These are phyloP conservation scores for Microcos paniculata DNA, from an alignment of 345 rosid species.

Conservation along the genomic window DNA sequence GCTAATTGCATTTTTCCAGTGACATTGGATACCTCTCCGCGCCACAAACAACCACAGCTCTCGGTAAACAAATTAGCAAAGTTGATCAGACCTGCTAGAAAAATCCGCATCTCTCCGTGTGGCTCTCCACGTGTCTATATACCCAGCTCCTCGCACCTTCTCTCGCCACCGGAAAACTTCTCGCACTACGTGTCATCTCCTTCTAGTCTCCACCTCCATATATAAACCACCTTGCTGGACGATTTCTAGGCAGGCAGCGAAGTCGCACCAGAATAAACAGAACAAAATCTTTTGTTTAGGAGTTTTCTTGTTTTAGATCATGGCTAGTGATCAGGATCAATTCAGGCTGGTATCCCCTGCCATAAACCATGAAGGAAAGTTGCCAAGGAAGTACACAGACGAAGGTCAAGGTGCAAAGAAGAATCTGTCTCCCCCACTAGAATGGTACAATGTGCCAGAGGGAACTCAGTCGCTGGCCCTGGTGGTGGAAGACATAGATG, in stretches of 20 bases:
- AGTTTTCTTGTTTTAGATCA: not conserved
- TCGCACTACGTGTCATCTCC: slow-evolving; percentile 18
- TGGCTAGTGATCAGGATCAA: slow-evolving; percentile 18
- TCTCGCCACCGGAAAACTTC: slow-evolving; percentile 27
- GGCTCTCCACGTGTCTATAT: not conserved
- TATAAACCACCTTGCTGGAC: not conserved
- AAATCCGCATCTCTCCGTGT: slow-evolving; percentile 18
- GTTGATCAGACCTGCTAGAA: not conserved
- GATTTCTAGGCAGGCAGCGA: not conserved
- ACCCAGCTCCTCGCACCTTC: slow-evolving; percentile 11
- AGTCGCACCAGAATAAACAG: not conserved
- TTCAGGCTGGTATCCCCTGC: slow-evolving; percentile 60
- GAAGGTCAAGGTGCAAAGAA: slow-evolving; percentile 74
- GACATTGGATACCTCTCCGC: not conserved
- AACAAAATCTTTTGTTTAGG: not conserved
- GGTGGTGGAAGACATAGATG: slow-evolving; percentile 82
- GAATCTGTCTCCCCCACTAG: slow-evolving; percentile 55
- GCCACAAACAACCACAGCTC: not conserved
- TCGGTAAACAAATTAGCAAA: not conserved
- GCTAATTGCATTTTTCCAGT: not conserved
- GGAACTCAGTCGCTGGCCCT: slow-evolving; percentile 64
- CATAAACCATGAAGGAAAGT: slow-evolving; percentile 52
- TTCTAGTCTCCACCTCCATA: not conserved
- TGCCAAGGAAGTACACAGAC: slow-evolving; percentile 66
- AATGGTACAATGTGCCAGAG: slow-evolving; percentile 78